Base-by-base conservation (phyloP, 345 rosid genomes). In the Eucalyptus microcorys region DNA sequence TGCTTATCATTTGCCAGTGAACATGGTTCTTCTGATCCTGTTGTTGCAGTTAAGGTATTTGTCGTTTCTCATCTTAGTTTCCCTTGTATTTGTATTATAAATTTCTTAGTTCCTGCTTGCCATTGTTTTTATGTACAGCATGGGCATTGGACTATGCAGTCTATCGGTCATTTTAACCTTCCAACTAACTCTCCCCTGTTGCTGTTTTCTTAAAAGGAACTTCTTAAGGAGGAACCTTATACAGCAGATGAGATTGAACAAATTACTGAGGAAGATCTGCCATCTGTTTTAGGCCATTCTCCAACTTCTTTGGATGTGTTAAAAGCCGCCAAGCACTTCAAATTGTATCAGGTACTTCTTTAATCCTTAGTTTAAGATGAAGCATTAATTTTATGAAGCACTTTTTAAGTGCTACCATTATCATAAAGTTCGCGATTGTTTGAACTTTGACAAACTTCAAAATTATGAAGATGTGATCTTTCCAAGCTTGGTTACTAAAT, bases 31-130 rank as follows among this genome's bases (percentile, higher is more conserved):
- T 92, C 96, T 85, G 99, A 97, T 91, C 99, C 99, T 76, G 94
- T 95, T 86, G 90, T 94, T 88, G 97, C 99, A 68, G 99, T 98
- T 89, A 96, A 97, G 98, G 99, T 98, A 94, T 89, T 85, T 86
- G 49, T 48, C 32, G 34, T 68, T 14, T 88, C 90, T 85, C 22
- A n/a, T 86, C 83, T 79, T n/a, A 64, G 87, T 90, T 34, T 87
- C 47, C 37, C 87, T 47, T 86, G 17, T 17, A 37, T 52, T 7
- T 50, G 47, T 40, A 21, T 10, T 40, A 76, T 21, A 40, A 76
- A 40, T 76, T 76, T 76, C 66, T n/a, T 80, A 11, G 68, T 80
- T 45, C 55, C 42, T 89, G 85, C 40, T 64, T 48, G 32, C 80
- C 87, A 14, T n/a, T 24, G 43, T 40, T 47, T 45, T 87, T 42